phyloP scores from a whole-genome alignment of 176 grass and related monocot genomes.

The Alloteropsis semialata region DNA sequence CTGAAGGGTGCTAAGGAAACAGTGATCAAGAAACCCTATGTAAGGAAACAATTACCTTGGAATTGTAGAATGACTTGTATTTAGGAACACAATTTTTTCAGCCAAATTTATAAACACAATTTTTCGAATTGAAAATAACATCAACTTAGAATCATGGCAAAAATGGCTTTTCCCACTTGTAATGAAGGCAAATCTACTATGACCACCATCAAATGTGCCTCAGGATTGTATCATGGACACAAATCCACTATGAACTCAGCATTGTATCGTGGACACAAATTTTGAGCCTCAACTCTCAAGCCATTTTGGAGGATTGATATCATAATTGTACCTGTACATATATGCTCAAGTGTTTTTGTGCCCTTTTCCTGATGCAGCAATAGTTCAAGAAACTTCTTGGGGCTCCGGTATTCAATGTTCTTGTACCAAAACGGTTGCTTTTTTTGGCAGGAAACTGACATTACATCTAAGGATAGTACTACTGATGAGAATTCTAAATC shows the following conservation, averaged over 20 bases:
- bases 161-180: background rate
- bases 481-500: slow-evolving; percentile 37
- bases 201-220: background rate
- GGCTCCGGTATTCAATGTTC: background rate
- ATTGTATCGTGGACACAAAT: background rate
- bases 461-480: slow-evolving; percentile 30
- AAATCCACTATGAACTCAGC: too few relatives aligned
- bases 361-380: background rate
- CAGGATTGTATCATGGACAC: background rate
- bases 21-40: background rate
- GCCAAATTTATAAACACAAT: background rate
- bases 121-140: background rate
- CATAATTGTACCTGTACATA: background rate
- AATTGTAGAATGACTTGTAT: background rate
- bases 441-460: slow-evolving; percentile 47
- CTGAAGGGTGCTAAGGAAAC: background rate
- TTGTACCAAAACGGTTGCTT: background rate
- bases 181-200: background rate
- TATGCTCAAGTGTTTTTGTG: background rate
- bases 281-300: background rate
- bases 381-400: background rate
- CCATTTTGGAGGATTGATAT: background rate
- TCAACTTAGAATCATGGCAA: background rate
- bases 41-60: background rate
- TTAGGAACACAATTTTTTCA: background rate